Percentiles rank a stretch among this genome's conserved stretches.
phyloP scores from a whole-genome alignment of 2,329 filamentous ascomycete species.

The Amauroascus verrucosus region DNA sequence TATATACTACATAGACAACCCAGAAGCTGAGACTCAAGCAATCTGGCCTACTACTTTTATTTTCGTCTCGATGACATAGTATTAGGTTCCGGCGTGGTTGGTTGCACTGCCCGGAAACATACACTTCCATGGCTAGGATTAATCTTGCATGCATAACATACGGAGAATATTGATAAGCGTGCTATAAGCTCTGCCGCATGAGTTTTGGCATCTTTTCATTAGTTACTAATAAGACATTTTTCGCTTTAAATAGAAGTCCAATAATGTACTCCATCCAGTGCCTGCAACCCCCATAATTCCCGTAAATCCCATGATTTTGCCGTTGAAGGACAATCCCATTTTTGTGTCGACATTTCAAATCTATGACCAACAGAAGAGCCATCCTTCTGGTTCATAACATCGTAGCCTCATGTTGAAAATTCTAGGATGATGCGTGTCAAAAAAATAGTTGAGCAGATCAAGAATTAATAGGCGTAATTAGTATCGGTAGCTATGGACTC shows the following conservation, averaged over 20 bases:
- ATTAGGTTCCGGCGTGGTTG: no score
- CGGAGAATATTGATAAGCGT: no score
- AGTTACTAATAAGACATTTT: background rate
- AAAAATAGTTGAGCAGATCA: background rate
- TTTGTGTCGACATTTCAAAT: slow-evolving; percentile 26
- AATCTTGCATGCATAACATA: no score
- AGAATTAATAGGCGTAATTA: slow-evolving; percentile 37
- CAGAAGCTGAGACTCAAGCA: no score
- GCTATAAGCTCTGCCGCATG: background rate
- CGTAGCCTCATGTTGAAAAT: slow-evolving; percentile 50
- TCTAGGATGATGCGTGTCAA: slow-evolving; percentile 23
- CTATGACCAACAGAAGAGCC: slow-evolving; percentile 36
- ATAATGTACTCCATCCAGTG: background rate
- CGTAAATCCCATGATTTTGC: slow-evolving; percentile 31
- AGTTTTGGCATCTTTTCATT: background rate
- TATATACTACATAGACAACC: no score
- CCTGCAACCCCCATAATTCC: slow-evolving; percentile 6
- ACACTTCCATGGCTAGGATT: no score
- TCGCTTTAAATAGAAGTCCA: background rate
- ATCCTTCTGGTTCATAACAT: slow-evolving; percentile 47
- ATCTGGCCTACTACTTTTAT: no score
- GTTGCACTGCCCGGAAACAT: no score
- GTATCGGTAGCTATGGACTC: slow-evolving; percentile 52
- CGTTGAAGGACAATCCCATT: slow-evolving; percentile 48
- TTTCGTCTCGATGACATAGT: no score